Base-by-base conservation (phyloP, 192 early-diverging fungal genomes). In the Chytriomyces hyalinus region DNA sequence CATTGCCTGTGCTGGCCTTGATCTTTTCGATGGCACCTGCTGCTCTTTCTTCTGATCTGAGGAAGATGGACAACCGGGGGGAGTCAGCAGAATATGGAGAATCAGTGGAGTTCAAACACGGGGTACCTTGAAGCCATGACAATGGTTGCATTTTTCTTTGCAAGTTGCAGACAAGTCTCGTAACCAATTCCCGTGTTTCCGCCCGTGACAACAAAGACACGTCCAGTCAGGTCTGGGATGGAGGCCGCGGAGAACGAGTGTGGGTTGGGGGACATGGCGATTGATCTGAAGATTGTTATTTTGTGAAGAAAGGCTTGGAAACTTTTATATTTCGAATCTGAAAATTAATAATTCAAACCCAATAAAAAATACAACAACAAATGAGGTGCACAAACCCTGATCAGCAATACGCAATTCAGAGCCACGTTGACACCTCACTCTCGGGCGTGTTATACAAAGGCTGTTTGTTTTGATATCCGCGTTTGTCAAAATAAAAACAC, bases 141-240 rank as follows among this genome's bases (percentile, higher is more conserved):
- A 81, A 80, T n/a, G 60, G 44, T 26, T 15, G 81, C 84, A 28
- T 67, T 57, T 59, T 78, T 70, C 22, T 45, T 9, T 5, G 80
- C 76, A 11, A 85, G 79, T 57, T 80, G 46, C 5, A 22, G 22
- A 13, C 45, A 49, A 0, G 78, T 80, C 24, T 65, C 63, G 47
- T 65, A 70, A 13, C 84, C 84, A 59, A 85, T 64, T 9, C 84
- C 84, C 36, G 78, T 75, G 77, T 85, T 85, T 13, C 81, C 84
- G 64, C 84, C 84, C 8, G 84, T 85, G 49, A 85, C 79, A 15
- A 85, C 17, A 44, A n/a, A 61, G 45, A 53, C 51, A 11, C 61
- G 53, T 8, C 76, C 76, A 15, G 44, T 57, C 66, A 77, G 76
- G 49, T 22, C 15, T 6, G 76, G 76, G 53, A 77, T 67, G 9